These are phyloP conservation scores for Saraca asoca DNA, from an alignment of 331 rosid genomes.

Conservation along the genomic window DNA sequence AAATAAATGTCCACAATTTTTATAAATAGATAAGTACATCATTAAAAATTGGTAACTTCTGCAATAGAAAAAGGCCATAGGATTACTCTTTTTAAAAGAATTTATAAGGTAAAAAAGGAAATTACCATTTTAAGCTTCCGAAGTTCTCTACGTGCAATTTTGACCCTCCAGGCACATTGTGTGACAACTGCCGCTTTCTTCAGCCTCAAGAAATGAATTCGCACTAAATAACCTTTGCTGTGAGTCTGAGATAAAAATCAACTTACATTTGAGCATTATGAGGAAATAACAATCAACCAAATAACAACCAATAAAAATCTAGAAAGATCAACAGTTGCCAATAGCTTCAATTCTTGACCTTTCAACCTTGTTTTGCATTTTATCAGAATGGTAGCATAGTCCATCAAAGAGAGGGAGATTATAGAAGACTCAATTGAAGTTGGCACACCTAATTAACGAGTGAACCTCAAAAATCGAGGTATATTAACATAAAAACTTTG, in stretches of 20 bases:
- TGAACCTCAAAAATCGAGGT: neutral
- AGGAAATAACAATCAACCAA: conserved; percentile 1
- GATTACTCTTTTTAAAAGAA: conserved; percentile 18
- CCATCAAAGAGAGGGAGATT: neutral
- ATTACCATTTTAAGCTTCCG: conserved; percentile 73
- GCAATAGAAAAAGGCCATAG: neutral
- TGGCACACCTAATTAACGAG: neutral
- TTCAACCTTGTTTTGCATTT: neutral
- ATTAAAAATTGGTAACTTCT: neutral
- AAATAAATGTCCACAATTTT: neutral
- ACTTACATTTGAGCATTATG: conserved; percentile 20
- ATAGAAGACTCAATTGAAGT: neutral
- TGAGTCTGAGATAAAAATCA: conserved; percentile 52
- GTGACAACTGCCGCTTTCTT: conserved; percentile 52
- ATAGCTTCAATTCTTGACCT: conserved; percentile 17
- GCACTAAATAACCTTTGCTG: conserved; percentile 47
- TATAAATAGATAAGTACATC: too few relatives aligned
- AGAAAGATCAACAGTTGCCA: conserved; percentile 3
- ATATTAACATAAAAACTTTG: too few relatives aligned
- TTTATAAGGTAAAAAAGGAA: conserved; percentile 9
- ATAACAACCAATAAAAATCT: neutral
- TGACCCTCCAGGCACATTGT: conserved; percentile 73
- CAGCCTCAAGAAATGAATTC: conserved; percentile 33
- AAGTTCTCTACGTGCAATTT: conserved; percentile 66
- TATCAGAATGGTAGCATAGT: neutral